Conservation (phyloP, 2,329 filamentous ascomycete species). For the Sporothrix dimorphospora region DNA sequence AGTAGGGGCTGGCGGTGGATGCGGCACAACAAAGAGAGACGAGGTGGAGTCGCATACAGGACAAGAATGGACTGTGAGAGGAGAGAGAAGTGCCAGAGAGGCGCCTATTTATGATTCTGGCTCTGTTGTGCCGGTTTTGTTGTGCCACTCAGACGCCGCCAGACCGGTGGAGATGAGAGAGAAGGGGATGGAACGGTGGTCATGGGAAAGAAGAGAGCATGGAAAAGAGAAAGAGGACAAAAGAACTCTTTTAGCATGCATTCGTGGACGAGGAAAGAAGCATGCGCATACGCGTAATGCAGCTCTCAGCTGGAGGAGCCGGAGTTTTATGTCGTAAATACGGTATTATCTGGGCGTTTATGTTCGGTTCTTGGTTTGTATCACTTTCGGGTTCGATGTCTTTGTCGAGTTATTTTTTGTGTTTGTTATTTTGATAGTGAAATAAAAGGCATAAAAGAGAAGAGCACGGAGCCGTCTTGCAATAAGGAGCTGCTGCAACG, state of each 20-base stretch:
- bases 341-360: constrained; percentile 10
- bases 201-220: not conserved
- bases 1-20: not conserved
- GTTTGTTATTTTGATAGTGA: not conserved
- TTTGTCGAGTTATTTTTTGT: not conserved
- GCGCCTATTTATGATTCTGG: not conserved
- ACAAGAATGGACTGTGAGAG: not conserved
- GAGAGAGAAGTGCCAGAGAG: not conserved
- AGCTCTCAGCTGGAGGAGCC: not conserved
- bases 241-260: not conserved
- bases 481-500: not conserved
- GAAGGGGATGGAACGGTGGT: not conserved
- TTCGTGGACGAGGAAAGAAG: not conserved
- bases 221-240: not conserved
- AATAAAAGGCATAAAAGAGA: not conserved
- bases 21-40: not conserved
- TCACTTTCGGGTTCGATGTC: not conserved
- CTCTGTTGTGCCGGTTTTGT: no score
- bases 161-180: not conserved
- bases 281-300: not conserved
- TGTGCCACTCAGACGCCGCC: no score
- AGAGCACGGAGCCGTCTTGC: not conserved
- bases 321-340: not conserved
- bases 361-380: not conserved
- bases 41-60: not conserved